These are phyloP conservation scores for Dalbergia oliveri DNA, from an alignment of 306 rosid species.

Conservation along the genomic window DNA sequence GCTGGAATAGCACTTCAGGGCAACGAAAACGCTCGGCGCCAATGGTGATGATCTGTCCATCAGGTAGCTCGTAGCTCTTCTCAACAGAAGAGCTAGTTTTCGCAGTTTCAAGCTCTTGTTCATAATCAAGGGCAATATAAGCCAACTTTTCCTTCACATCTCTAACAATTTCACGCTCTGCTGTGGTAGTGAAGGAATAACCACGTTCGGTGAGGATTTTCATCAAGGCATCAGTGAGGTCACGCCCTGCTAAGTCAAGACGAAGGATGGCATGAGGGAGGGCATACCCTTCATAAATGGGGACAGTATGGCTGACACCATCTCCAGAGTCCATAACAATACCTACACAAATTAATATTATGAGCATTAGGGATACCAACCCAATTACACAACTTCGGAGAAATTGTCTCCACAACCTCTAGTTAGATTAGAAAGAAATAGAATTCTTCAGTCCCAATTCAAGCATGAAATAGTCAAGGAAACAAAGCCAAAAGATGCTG, in stretches of 20 bases:
- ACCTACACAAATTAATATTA: slow-evolving; percentile 56
- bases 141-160: slow-evolving; percentile 92
- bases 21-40: slow-evolving; percentile 91
- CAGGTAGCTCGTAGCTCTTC: slow-evolving; percentile 88
- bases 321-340: slow-evolving; percentile 89
- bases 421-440: neutral
- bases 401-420: neutral
- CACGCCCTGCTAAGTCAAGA: slow-evolving; percentile 91
- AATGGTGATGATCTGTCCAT: slow-evolving; percentile 88
- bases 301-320: slow-evolving; percentile 92
- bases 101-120: slow-evolving; percentile 87
- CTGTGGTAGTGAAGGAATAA: slow-evolving; percentile 88
- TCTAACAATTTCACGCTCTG: slow-evolving; percentile 92
- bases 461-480: neutral
- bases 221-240: slow-evolving; percentile 88
- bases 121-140: slow-evolving; percentile 85
- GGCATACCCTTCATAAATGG: slow-evolving; percentile 88
- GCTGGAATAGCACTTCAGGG: slow-evolving; percentile 93
- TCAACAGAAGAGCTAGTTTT: slow-evolving; percentile 79
- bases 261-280: slow-evolving; percentile 93
- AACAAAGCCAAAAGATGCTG: neutral
- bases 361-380: neutral
- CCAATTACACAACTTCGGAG: slow-evolving; percentile 1
- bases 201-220: slow-evolving; percentile 90
- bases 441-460: neutral